Conservation (phyloP, 352 stramenopile genomes). For the Thraustotheca clavata region DNA sequence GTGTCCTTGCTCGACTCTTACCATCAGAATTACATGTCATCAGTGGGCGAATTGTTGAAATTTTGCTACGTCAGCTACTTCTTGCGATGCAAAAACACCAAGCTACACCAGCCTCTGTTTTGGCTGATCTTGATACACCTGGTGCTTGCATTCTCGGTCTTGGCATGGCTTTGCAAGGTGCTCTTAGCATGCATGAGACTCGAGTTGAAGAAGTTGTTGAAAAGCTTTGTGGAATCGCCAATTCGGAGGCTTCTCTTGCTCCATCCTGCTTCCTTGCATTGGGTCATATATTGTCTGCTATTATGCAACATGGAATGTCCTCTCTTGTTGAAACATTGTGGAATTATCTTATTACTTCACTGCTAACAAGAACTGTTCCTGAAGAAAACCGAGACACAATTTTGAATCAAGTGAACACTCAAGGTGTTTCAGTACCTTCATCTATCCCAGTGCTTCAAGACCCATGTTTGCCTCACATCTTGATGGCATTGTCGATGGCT, state of each 20-base stretch:
- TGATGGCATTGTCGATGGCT: neutral
- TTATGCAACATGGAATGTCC: conserved; percentile 8
- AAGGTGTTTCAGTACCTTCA: neutral
- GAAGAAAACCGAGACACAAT: no score
- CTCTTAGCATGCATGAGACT: conserved; percentile 10
- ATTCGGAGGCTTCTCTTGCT: neutral
- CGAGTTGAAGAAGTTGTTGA: conserved; percentile 12
- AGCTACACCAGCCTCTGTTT: neutral
- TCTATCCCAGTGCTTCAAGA: neutral
- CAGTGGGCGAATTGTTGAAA: conserved; percentile 2
- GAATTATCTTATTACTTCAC: neutral
- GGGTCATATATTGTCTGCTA: conserved; percentile 2
- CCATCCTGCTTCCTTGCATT: conserved; percentile 11
- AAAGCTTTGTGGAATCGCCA: conserved; percentile 3
- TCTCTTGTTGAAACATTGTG: neutral
- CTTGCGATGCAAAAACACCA: neutral
- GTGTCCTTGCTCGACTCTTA: conserved; percentile 3
- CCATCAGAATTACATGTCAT: conserved; percentile 18
- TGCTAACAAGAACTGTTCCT: no score
- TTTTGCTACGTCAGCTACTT: neutral
- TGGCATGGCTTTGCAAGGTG: conserved; percentile 9
- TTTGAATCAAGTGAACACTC: neutral
- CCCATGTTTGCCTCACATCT: neutral
- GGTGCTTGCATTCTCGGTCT: neutral
- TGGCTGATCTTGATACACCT: neutral